These are phyloP conservation scores for Yamadazyma sp. DNA, from an alignment of 1,139 yeast genomes.

Conservation along the genomic window DNA sequence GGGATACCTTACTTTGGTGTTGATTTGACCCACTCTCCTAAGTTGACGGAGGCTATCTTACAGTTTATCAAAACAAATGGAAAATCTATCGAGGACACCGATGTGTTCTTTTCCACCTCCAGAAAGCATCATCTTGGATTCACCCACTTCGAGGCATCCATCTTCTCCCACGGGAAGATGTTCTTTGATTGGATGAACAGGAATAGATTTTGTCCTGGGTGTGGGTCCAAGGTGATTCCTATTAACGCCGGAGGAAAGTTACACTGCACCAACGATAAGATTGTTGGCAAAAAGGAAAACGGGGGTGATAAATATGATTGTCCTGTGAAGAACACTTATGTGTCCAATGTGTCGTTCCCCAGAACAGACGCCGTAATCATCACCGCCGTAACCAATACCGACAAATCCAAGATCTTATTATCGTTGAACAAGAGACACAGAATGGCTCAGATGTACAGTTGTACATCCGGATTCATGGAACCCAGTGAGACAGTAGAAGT, in stretches of 20 bases:
- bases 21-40: slow-evolving; percentile 50
- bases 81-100: slow-evolving; percentile 9
- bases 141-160: slow-evolving; percentile 53
- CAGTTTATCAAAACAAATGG: slow-evolving; percentile 17
- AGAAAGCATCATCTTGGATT: slow-evolving; percentile 38
- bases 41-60: slow-evolving; percentile 23
- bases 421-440: slow-evolving; percentile 64
- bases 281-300: slow-evolving; percentile 11
- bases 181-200: slow-evolving; percentile 82
- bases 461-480: slow-evolving; percentile 94
- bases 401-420: slow-evolving; percentile 62
- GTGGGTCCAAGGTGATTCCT: slow-evolving; percentile 71
- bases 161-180: slow-evolving; percentile 81
- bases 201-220: slow-evolving; percentile 82
- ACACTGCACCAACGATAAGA: slow-evolving; percentile 47
- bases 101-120: slow-evolving; percentile 31
- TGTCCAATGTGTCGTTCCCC: slow-evolving; percentile 76
- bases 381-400: slow-evolving; percentile 68
- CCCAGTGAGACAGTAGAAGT: slow-evolving; percentile 91
- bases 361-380: slow-evolving; percentile 88
- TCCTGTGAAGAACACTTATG: slow-evolving; percentile 54
- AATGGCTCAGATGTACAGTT: slow-evolving; percentile 63
- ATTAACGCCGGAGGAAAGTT: slow-evolving; percentile 84
- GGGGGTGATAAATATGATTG: slow-evolving; percentile 36
- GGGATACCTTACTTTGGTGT: slow-evolving; percentile 82